Evolutionary conservation across 768 basidiomycete species (phyloP).

Genomic region (Basidioascus undulatus): DNA sequence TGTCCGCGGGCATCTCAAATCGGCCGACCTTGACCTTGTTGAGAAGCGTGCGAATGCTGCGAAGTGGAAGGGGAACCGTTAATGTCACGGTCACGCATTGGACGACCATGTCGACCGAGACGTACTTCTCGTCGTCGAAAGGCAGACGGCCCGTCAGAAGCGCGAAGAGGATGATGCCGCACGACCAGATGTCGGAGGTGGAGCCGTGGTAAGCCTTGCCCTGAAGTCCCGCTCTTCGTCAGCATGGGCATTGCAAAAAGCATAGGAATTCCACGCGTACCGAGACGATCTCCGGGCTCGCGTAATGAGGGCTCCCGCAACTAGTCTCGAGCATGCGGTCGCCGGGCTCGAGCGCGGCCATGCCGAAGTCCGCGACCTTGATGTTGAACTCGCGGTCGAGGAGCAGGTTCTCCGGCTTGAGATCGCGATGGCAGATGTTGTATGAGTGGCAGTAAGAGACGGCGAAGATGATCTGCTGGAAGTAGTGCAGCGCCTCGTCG

Average conservation of each 20-base stretch:
- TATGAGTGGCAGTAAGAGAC: conserved; percentile 93
- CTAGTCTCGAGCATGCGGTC: conserved; percentile 70
- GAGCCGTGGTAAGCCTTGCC: conserved; percentile 71
- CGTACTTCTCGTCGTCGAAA: conserved; percentile 77
- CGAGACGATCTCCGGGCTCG: conserved; percentile 85
- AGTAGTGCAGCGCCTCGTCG: conserved; percentile 65
- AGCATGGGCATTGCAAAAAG: not conserved
- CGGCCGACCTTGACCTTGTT: conserved; percentile 66
- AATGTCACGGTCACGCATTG: too few species aligned
- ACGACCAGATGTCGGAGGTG: conserved; percentile 88
- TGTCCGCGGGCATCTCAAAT: conserved; percentile 56
- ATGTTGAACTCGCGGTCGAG: conserved; percentile 43
- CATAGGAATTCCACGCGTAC: conserved; percentile 10
- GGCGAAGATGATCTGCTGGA: conserved; percentile 85
- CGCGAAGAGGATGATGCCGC: conserved; percentile 78
- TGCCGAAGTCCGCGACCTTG: conserved; percentile 96
- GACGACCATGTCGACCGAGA: too few species aligned
- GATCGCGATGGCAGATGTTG: conserved; percentile 91
- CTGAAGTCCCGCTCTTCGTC: conserved; percentile 5
- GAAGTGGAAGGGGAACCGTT: too few species aligned
- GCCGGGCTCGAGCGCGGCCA: conserved; percentile 84
- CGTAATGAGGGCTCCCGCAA: conserved; percentile 92
- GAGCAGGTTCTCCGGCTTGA: conserved; percentile 92
- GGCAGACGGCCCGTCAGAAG: conserved; percentile 74
- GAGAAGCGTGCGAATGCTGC: conserved; percentile 31